These are phyloP conservation scores for Calycina herbarum DNA, from an alignment of 2,329 filamentous ascomycete species.

Conservation along the genomic window DNA sequence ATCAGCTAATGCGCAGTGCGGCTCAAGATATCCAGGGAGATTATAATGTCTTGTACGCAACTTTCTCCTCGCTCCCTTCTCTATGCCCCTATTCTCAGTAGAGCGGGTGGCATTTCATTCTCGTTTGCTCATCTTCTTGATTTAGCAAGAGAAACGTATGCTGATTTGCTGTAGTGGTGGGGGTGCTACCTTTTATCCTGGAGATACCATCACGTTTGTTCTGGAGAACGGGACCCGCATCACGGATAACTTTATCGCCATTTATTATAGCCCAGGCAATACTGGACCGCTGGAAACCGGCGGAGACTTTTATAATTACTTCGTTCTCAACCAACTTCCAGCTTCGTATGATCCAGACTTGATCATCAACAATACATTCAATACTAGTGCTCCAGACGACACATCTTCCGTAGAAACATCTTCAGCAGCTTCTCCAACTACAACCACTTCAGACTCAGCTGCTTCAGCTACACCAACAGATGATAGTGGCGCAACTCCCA, in stretches of 20 bases:
- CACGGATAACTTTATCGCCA: slow-evolving; percentile 37
- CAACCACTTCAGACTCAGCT: neutral
- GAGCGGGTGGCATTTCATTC: no score
- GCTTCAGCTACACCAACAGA: neutral
- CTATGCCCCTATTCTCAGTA: no score
- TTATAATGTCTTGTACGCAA: slow-evolving; percentile 33
- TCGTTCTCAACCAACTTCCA: slow-evolving; percentile 29
- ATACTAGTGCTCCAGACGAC: neutral
- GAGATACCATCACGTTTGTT: slow-evolving; percentile 37
- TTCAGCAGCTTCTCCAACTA: neutral
- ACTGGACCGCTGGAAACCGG: slow-evolving; percentile 32
- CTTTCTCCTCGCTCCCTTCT: no score
- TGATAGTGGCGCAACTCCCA: neutral
- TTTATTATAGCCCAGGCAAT: slow-evolving; percentile 30
- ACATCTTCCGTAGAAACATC: slow-evolving; percentile 5
- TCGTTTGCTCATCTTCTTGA: no score
- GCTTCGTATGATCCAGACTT: slow-evolving; percentile 14
- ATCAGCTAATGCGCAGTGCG: slow-evolving; percentile 32
- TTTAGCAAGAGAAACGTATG: no score
- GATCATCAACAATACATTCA: neutral
- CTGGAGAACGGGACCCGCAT: slow-evolving; percentile 42
- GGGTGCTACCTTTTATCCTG: slow-evolving; percentile 41
- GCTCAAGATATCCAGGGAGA: slow-evolving; percentile 36
- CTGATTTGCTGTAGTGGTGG: slow-evolving; percentile 23
- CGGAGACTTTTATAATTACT: slow-evolving; percentile 33